Base-by-base conservation (phyloP, 169 alveolate species). In the Plasmodium malariae region DNA sequence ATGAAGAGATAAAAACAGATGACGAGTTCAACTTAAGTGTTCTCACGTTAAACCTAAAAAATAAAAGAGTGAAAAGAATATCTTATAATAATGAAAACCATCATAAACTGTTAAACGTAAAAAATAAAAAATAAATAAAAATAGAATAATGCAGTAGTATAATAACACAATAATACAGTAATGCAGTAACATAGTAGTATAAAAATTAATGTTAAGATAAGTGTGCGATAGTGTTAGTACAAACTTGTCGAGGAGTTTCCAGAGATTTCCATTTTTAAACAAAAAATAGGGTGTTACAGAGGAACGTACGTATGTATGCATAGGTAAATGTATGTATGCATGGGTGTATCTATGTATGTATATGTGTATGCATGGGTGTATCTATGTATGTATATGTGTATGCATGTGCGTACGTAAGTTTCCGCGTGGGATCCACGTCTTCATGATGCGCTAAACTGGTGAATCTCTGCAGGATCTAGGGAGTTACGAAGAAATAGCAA, bases 401-500 rank as follows among this genome's bases (percentile, higher is more conserved):
- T 72, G 32, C 17, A 14, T 36, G 19, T 37, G 9, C 43, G 21
- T 43, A 19, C 37, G 5, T 19, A 40, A 24, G 36, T 69, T 69
- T n/a, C n/a, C n/a, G n/a, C n/a, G n/a, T n/a, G n/a, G n/a, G n/a
- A n/a, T n/a, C n/a, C n/a, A n/a, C n/a, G n/a, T n/a, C n/a, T n/a
- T n/a, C n/a, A n/a, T n/a, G n/a, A n/a, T n/a, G n/a, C n/a, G n/a
- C n/a, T n/a, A 6, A 11, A 24, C 21, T 12, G 32, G 17, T 69
- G 4, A 9, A 9, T 70, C 30, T 11, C 67, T 70, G 45, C 54
- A 80, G 89, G 26, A 49, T n/a, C 24, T 80, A 5, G 62, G 60
- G 9, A 63, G 72, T 0, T 80, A 80, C 34, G 89, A 80, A 63
- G 80, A 48, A 48, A 80, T 80, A 12, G 89, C 80, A 19, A 80